A percentile compares a stretch with the other conserved stretches of the same genome.
phyloP scores from a whole-genome alignment of 108 stramenopile species.

The Discostella stelligeroides region DNA sequence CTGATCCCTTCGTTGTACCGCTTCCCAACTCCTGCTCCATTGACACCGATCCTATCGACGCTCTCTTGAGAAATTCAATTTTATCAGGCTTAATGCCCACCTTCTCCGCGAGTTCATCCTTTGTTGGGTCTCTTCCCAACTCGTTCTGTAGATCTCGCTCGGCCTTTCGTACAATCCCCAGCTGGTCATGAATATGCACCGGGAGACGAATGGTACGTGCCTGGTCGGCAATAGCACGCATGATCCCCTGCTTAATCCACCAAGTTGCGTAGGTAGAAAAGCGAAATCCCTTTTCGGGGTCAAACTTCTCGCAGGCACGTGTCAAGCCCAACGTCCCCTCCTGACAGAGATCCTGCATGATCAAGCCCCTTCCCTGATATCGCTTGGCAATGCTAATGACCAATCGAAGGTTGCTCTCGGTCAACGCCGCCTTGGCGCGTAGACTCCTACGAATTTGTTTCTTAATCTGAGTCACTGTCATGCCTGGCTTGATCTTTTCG shows the following conservation, averaged over 20 bases:
- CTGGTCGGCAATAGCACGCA: slow-evolving; percentile 94
- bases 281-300: slow-evolving; percentile 91
- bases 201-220: slow-evolving; percentile 91
- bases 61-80: slow-evolving; percentile 79
- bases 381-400: slow-evolving; percentile 91
- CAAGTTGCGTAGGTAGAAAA: slow-evolving; percentile 98
- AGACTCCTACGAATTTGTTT: slow-evolving; percentile 88
- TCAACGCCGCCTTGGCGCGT: slow-evolving; percentile 84
- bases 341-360: slow-evolving; percentile 91
- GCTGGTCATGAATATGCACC: slow-evolving; percentile 90
- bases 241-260: slow-evolving; percentile 97
- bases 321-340: slow-evolving; percentile 95
- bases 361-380: slow-evolving; percentile 83
- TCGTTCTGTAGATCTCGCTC: slow-evolving; percentile 70
- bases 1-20: slow-evolving; percentile 77
- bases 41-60: slow-evolving; percentile 69
- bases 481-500: slow-evolving; percentile 55
- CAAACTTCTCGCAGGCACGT: slow-evolving; percentile 95
- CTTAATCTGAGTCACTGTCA: slow-evolving; percentile 85
- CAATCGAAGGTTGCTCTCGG: slow-evolving; percentile 86
- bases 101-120: slow-evolving; percentile 68
- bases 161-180: slow-evolving; percentile 67
- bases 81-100: slow-evolving; percentile 72
- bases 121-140: slow-evolving; percentile 78
- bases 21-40: slow-evolving; percentile 77